Conservation (phyloP, 2,329 filamentous ascomycete genomes). For the Plenodomus biglobosus region DNA sequence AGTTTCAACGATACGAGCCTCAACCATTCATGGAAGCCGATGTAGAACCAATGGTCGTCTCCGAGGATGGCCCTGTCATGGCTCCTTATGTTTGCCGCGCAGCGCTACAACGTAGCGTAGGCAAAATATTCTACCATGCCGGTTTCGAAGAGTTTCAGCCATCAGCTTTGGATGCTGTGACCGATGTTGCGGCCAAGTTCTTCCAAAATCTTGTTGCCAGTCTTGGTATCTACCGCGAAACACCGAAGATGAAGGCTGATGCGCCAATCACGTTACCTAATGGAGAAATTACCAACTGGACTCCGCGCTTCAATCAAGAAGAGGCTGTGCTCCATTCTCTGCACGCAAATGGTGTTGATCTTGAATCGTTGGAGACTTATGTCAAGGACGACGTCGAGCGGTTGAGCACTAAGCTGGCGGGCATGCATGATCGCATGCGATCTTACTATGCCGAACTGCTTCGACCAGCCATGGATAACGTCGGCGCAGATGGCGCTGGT, state of each 20-base stretch:
- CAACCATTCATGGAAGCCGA: conserved; percentile 87
- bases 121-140: conserved; percentile 92
- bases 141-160: conserved; percentile 98
- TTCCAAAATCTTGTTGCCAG: conserved; percentile 81
- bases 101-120: conserved; percentile 85
- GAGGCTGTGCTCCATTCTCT: conserved; percentile 86
- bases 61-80: conserved; percentile 86
- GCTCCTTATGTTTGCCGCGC: conserved; percentile 78
- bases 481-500: conserved; percentile 78
- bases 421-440: conserved; percentile 94
- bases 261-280: conserved; percentile 30
- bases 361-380: conserved; percentile 80
- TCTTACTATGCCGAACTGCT: conserved; percentile 88
- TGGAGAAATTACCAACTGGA: conserved; percentile 50
- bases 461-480: conserved; percentile 79
- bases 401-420: conserved; percentile 72
- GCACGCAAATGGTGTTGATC: conserved; percentile 77
- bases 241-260: conserved; percentile 69
- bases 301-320: conserved; percentile 75
- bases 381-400: conserved; percentile 93
- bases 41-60: conserved; percentile 83
- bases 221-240: conserved; percentile 79
- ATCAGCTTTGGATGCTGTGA: conserved; percentile 85
- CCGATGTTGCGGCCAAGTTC: conserved; percentile 85
- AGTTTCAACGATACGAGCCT: conserved; percentile 94